Conservation (phyloP, 2,329 filamentous ascomycete species). For the Allantophomopsis cytisporea region DNA sequence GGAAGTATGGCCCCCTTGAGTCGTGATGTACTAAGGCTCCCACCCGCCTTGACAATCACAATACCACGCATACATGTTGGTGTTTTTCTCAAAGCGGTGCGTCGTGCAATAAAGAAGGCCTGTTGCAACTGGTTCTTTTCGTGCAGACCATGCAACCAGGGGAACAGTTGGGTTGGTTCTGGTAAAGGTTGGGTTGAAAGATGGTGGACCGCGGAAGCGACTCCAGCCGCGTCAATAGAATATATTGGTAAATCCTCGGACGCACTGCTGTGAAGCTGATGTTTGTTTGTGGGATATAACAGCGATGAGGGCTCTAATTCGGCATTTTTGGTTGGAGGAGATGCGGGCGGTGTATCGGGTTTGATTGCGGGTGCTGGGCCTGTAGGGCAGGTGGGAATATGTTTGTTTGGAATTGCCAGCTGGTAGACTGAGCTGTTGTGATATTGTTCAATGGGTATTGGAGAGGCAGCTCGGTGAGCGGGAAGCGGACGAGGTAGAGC, state of each 20-base stretch:
- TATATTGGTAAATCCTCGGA: slow-evolving; percentile 49
- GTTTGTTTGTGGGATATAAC: slow-evolving; percentile 59
- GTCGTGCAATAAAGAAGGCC: slow-evolving; percentile 73
- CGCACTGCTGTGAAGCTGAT: slow-evolving; percentile 35
- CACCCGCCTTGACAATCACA: slow-evolving; percentile 79
- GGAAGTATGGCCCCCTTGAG: slow-evolving; percentile 80
- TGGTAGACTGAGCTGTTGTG: slow-evolving; percentile 40
- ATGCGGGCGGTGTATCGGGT: slow-evolving; percentile 49
- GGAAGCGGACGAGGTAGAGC: slow-evolving; percentile 17
- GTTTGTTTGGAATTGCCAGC: slow-evolving; percentile 70
- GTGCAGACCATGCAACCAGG: slow-evolving; percentile 91
- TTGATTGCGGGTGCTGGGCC: slow-evolving; percentile 47
- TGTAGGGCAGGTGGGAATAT: slow-evolving; percentile 78
- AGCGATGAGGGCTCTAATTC: slow-evolving; percentile 50
- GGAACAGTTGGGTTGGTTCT: slow-evolving; percentile 76
- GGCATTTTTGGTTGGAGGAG: slow-evolving; percentile 44
- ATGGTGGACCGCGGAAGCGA: slow-evolving; percentile 64
- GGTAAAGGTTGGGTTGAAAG: slow-evolving; percentile 70
- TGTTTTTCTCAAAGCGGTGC: slow-evolving; percentile 53
- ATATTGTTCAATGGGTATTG: slow-evolving; percentile 29
- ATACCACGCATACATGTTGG: slow-evolving; percentile 70
- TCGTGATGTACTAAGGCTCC: slow-evolving; percentile 58
- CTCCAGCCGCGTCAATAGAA: slow-evolving; percentile 52
- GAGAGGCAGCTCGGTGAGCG: slow-evolving; percentile 20
- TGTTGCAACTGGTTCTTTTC: slow-evolving; percentile 80